phyloP scores from a whole-genome alignment of 2,329 filamentous ascomycete species.

The Aspergillus aculeatus region DNA sequence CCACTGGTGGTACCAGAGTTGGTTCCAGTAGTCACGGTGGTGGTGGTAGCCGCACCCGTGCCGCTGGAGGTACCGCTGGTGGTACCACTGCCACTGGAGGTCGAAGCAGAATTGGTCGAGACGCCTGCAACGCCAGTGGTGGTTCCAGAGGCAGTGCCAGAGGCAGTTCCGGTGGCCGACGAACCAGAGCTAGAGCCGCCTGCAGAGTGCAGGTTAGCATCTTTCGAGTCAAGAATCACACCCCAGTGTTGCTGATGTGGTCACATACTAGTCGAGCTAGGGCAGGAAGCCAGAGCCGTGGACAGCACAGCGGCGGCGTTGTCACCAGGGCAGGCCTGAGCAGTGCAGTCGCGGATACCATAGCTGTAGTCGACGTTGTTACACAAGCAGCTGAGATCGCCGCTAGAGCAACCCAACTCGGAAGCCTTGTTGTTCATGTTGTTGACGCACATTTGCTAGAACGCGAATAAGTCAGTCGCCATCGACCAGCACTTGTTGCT shows the following conservation, averaged over 20 bases:
- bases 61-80: conserved; percentile 2
- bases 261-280: conserved; percentile 21
- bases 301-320: conserved; percentile 33
- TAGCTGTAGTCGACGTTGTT: conserved; percentile 40
- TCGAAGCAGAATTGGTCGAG: conserved; percentile 17
- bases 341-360: conserved; percentile 49
- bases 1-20: conserved; percentile 6
- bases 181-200: conserved; percentile 18
- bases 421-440: conserved; percentile 45
- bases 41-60: conserved; percentile 20
- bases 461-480: conserved; percentile 13
- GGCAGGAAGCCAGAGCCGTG: conserved; percentile 38
- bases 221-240: conserved; percentile 6
- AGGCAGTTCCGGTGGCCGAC: conserved; percentile 4
- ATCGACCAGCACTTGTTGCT: neutral
- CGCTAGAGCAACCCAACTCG: conserved; percentile 40
- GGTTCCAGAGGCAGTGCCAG: conserved; percentile 13
- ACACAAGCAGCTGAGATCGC: conserved; percentile 44
- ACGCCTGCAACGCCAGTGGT: conserved; percentile 22
- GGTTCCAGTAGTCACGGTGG: conserved; percentile 18
- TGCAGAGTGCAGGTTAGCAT: conserved; percentile 13
- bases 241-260: neutral
- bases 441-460: conserved; percentile 45
- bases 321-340: conserved; percentile 43
- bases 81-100: conserved; percentile 4